Base-by-base conservation (phyloP, 352 stramenopile species). In the Globisporangium spinosum region DNA sequence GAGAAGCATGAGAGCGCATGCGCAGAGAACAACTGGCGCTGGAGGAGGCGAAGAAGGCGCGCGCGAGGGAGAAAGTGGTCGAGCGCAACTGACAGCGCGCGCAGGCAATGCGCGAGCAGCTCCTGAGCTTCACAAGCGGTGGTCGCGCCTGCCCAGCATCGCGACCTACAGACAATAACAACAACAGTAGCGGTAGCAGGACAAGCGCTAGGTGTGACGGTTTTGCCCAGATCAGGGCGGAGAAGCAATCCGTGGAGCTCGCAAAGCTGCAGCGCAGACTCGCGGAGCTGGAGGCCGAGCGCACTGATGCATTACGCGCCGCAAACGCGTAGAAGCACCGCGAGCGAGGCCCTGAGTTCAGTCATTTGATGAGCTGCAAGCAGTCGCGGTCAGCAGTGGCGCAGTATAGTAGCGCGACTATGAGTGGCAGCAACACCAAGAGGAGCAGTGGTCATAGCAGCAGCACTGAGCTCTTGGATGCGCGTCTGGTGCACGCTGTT, bases 81-180 rank as follows among this genome's bases (percentile, higher is more conserved):
- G 69, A 69, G 22, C 77, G 81, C 25, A 89, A 87, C 67, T 69
- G 71, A 15, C 62, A 72, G 8, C 79, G 77, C 5, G 75, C 81
- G 38, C 66, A 81, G 56, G 56, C 55, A n/a, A 81, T 85, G 71
- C 73, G 75, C 13, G 65, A 70, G 29, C 69, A 66, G 43, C 64
- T 70, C 1, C 43, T 29, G 7, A 23, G 13, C n/a, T 38, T 45
- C 32, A 38, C 23, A 5, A 7, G n/a, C 10, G 8, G 40, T 0
- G 32, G n/a, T 49, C 40, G 40, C 2, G n/a, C 23, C 25, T 38
- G 23, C 8, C 23, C 40, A 2, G 29, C 17, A 8, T 34, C 49
- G 8, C 35, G 38, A 29, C 55, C 23, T 47, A 15, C 35, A 63
- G 45, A 58, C 63, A 40, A 54, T 32, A 67, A 47, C 32, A 17